Evolutionary conservation across 2,329 filamentous ascomycete species (phyloP).

Genomic region (Fusarium miscanthi): DNA sequence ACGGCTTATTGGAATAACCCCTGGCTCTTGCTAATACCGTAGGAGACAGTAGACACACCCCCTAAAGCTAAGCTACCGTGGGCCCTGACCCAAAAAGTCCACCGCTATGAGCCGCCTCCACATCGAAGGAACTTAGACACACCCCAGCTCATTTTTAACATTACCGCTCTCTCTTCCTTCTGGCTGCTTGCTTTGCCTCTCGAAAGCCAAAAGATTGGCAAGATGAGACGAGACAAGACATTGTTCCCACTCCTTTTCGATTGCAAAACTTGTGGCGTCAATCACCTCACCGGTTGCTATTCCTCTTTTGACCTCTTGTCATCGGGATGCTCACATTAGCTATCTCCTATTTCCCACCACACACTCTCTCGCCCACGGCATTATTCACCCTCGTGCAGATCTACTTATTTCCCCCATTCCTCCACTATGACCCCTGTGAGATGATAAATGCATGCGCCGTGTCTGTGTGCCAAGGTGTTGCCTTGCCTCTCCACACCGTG

Average conservation of each 20-base stretch:
- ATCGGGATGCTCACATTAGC: conserved; percentile 31
- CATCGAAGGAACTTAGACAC: conserved; percentile 6
- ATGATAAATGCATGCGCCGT: not conserved
- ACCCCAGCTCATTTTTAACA: conserved; percentile 5
- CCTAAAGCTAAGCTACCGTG: conserved; percentile 19
- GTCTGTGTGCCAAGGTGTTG: conserved; percentile 9
- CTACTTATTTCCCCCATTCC: conserved; percentile 22
- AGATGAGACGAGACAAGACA: conserved; percentile 3
- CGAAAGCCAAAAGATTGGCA: conserved; percentile 21
- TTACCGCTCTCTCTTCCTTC: not conserved
- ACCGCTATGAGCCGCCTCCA: conserved; percentile 26
- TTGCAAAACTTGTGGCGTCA: conserved; percentile 45
- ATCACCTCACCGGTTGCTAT: conserved; percentile 43
- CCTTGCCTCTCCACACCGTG: conserved; percentile 13
- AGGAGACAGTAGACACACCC: conserved; percentile 11
- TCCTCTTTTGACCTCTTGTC: conserved; percentile 18
- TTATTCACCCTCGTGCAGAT: conserved; percentile 27
- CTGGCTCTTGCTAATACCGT: conserved; percentile 12
- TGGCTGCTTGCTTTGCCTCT: conserved; percentile 1
- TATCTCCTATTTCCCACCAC: conserved; percentile 23
- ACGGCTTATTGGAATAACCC: conserved; percentile 38
- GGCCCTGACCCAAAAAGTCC: conserved; percentile 4
- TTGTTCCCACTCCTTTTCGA: conserved; percentile 31
- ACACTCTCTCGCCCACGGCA: conserved; percentile 7
- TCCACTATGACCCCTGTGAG: conserved; percentile 15